Evolutionary conservation across 2,329 filamentous ascomycete species (phyloP), one percentile per base, ranked within the genome.

Genomic region (Thielaviopsis euricoi): DNA sequence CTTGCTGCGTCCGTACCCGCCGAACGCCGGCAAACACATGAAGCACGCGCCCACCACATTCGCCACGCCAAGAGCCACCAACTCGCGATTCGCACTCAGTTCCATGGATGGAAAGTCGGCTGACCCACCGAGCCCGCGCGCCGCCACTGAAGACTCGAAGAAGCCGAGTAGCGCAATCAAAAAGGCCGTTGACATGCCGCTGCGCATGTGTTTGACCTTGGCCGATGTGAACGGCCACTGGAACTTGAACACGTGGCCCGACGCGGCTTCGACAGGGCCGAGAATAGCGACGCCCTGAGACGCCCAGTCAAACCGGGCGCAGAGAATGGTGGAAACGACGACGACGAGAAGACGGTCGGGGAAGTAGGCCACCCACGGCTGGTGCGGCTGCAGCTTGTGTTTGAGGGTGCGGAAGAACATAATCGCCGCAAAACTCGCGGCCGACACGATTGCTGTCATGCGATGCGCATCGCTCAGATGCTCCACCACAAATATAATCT

Each of bases 161-260:
- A 98, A 98, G n/a, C 93, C 93, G 0, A 98, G 82, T 23, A 98
- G 76, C 0, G 90, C 89, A 62, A 98, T 95, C 57, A 97, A 76
- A 66, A 98, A 95, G 0, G 89, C 86, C 0, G 93, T 97, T 55
- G 87, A 85, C 78, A 97, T 86, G 43, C 89, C 86, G 62, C 89
- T 86, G 22, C 86, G 84, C 57, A 94, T 87, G 67, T 96, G 86
- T 23, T 81, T 78, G 75, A 97, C 83, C 64, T 94, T 81, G 5
- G 80, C 76, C 1, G 80, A 72, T 62, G 83, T 81, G 65, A 96
- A 93, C 0, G 93, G 91, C 78, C 90, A 96, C 61, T 86, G 82
- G 64, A 96, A 89, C 2, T 81, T 76, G 66, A 97, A 95, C 6
- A 77, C 64, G 2, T 82, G 76, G n/a, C 86, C 86, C 0, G 81